Evolutionary conservation across 805 yeast species (phyloP), one percentile per base, ranked within the genome.

Genomic region (Candida xiaguanensis): DNA sequence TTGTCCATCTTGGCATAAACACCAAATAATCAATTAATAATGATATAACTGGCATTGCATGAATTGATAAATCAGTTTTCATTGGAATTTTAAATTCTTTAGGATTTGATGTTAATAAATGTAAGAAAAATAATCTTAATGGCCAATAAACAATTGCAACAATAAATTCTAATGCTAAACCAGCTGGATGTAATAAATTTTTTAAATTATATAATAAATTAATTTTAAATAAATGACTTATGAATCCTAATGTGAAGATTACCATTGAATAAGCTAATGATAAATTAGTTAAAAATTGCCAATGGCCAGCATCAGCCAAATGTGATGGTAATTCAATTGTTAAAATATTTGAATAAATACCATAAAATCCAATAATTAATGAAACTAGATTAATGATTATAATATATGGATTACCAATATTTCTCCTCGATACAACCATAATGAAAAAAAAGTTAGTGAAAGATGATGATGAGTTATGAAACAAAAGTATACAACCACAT

Each of bases 141-240:
- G 81, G 78, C 91, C 93, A 85, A 55, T 85, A 85, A 12, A 84
- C 75, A 1, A 62, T 24, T 0, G 85, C 68, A 13, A 85, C 88
- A 15, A 83, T 66, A 8, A 72, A 62, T 53, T 83, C 90, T 13
- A 80, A 50, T 0, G 78, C 75, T 33, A 81, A 58, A 0, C 80
- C 78, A 29, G 77, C 52, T 1, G 85, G 80, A 43, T 80, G 74
- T 23, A 73, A 36, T 37, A 61, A 53, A 38, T 68, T 67, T 44
- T 74, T 74, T 24, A 65, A 19, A 8, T 40, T 28, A 44, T 58
- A 68, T 19, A 68, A 42, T 13, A 23, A 5, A 8, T 43, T 36
- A 7, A 58, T 55, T 22, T 47, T 40, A 26, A 54, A 40, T 29
- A 56, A 26, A 48, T 67, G 75, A 32, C 72, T 62, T 8, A 58